Percentiles rank a stretch among this genome's conserved stretches.
Evolutionary conservation across 139 green algal genomes (phyloP).

Genomic region (Nannochloris sp.): DNA sequence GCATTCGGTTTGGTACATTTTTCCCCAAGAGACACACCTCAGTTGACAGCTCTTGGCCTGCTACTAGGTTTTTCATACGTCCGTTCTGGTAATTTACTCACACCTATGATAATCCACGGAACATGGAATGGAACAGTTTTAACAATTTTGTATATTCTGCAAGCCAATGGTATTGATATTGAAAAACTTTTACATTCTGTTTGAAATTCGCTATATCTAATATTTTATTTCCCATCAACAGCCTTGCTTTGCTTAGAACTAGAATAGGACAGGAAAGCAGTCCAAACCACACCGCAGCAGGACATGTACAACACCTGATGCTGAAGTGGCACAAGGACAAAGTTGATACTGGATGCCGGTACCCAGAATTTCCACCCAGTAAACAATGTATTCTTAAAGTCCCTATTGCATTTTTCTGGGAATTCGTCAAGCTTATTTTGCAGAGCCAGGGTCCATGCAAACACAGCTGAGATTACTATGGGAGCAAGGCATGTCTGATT

Average conservation of each 20-base stretch:
- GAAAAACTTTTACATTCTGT: conserved; percentile 38
- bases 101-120: conserved; percentile 83
- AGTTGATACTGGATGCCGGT: conserved; percentile 71
- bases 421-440: conserved; percentile 33
- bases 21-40: conserved; percentile 59
- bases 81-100: conserved; percentile 71
- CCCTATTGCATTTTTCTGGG: conserved; percentile 44
- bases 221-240: background rate
- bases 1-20: conserved; percentile 71
- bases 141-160: conserved; percentile 55
- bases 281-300: conserved; percentile 71
- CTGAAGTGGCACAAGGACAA: conserved; percentile 58
- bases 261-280: conserved; percentile 66
- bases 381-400: conserved; percentile 62
- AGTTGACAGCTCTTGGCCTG: conserved; percentile 64
- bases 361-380: conserved; percentile 89
- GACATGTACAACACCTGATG: conserved; percentile 78
- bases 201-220: conserved; percentile 1
- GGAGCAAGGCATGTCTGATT: conserved; percentile 69
- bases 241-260: background rate
- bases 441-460: conserved; percentile 62
- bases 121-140: conserved; percentile 73
- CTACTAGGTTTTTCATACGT: conserved; percentile 70
- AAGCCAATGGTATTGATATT: conserved; percentile 50
- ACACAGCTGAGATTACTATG: conserved; percentile 50